Percentiles rank a stretch among this genome's conserved stretches.
phyloP scores from a whole-genome alignment of 345 rosid species.

The Salix purpurea region DNA sequence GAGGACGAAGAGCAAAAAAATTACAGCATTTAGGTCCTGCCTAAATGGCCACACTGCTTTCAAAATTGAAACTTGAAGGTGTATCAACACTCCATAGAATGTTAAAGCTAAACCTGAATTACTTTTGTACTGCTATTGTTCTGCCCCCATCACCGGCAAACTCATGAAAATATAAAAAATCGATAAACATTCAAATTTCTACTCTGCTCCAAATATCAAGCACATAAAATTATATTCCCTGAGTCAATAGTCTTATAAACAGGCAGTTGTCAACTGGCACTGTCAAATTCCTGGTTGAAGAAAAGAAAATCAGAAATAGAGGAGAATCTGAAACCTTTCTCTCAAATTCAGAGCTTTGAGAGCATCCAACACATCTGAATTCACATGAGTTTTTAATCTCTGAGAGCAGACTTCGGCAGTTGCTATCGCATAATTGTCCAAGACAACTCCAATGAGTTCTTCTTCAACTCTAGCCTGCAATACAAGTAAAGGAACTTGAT shows the following conservation, averaged over 20 bases:
- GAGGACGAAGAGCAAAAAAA: not conserved
- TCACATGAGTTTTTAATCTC: conserved; percentile 24
- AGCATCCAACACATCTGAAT: conserved; percentile 35
- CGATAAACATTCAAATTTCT: not conserved
- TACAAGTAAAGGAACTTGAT: not conserved
- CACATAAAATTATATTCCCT: too few species aligned
- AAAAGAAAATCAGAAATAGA: not conserved
- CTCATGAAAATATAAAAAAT: not conserved
- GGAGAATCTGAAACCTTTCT: conserved; percentile 19
- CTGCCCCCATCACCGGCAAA: not conserved
- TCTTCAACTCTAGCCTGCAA: conserved; percentile 37
- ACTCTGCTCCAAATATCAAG: not conserved
- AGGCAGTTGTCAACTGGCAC: not conserved
- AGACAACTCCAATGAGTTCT: conserved; percentile 31
- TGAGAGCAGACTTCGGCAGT: conserved; percentile 39
- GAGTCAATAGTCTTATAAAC: not conserved
- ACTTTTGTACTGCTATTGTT: not conserved
- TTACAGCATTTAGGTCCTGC: not conserved
- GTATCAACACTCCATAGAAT: not conserved
- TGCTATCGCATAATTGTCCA: conserved; percentile 26
- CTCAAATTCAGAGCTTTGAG: conserved; percentile 34
- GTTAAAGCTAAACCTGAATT: not conserved
- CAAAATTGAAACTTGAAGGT: not conserved
- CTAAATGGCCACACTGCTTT: not conserved
- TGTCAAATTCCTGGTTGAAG: not conserved